These are phyloP conservation scores for Glonium stellatum DNA, from an alignment of 495 filamentous ascomycete species.

Conservation along the genomic window DNA sequence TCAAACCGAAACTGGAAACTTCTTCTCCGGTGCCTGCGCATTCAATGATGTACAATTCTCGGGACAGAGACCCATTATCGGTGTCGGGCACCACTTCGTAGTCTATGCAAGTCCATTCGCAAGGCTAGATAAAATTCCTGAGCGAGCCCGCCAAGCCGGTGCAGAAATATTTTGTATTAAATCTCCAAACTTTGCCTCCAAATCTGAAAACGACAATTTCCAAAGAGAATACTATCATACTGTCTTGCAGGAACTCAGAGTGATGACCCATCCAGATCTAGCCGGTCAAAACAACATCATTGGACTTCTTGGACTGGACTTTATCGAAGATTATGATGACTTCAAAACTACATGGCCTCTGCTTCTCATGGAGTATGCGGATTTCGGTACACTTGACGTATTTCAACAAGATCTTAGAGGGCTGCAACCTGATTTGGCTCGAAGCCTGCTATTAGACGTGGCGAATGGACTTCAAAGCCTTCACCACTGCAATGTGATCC, in stretches of 20 bases:
- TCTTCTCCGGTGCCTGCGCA: neutral
- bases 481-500: conserved; percentile 8
- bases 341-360: neutral
- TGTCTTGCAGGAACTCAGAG: neutral
- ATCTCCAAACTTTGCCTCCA: neutral
- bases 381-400: conserved; percentile 6
- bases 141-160: neutral
- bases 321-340: conserved; percentile 8
- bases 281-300: conserved; percentile 4
- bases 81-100: conserved; percentile 5
- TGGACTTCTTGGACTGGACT: conserved; percentile 5
- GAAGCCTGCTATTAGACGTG: conserved; percentile 1
- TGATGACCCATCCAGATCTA: conserved; percentile 1
- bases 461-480: neutral
- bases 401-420: neutral
- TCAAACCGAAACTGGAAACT: neutral
- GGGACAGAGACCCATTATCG: conserved; percentile 5
- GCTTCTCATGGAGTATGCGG: conserved; percentile 1
- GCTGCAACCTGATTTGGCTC: neutral
- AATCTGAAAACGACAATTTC: neutral
- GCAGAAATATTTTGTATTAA: conserved; percentile 8
- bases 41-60: neutral
- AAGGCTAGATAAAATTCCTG: neutral
- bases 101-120: conserved; percentile 5
- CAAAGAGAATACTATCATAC: neutral